Conservation (phyloP, 106 monocot species). For the Apostasia ramifera region DNA sequence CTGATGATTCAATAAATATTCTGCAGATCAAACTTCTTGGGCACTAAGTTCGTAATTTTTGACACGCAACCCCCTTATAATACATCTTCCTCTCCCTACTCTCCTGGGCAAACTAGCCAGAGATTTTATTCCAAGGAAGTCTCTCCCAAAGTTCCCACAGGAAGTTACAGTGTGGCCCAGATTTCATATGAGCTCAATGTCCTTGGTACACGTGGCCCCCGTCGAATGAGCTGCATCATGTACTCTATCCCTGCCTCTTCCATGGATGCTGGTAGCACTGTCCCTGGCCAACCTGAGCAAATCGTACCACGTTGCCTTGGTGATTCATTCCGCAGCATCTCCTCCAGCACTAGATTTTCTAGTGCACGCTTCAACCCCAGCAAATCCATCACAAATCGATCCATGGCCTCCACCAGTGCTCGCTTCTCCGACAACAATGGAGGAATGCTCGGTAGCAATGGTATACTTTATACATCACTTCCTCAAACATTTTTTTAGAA, state of each 20-base stretch:
- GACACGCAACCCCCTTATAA: slow-evolving; percentile 43
- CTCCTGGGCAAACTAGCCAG: slow-evolving; percentile 19
- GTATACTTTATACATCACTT: too few species aligned
- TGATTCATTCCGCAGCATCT: slow-evolving; percentile 42
- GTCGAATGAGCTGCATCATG: slow-evolving; percentile 51
- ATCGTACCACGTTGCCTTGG: slow-evolving; percentile 20
- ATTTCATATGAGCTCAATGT: slow-evolving; percentile 59
- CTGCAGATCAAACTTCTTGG: slow-evolving; percentile 34
- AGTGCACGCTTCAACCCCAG: slow-evolving; percentile 19
- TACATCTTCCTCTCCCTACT: background rate
- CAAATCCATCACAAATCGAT: slow-evolving; percentile 18
- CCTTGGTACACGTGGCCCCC: slow-evolving; percentile 47
- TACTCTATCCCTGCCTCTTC: slow-evolving; percentile 47
- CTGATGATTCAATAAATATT: too few species aligned
- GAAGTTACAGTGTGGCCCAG: slow-evolving; percentile 43
- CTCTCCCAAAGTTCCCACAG: slow-evolving; percentile 37
- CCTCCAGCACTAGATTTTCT: slow-evolving; percentile 17
- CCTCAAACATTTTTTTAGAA: background rate
- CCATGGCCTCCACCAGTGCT: slow-evolving; percentile 32
- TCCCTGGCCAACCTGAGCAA: slow-evolving; percentile 40
- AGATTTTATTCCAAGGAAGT: slow-evolving; percentile 61
- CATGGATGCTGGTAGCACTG: slow-evolving; percentile 30
- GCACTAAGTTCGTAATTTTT: slow-evolving; percentile 46
- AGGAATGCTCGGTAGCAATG: background rate
- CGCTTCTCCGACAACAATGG: slow-evolving; percentile 29